Base-by-base conservation (phyloP, 805 yeast species). In the Saccharomyces kudriavzevii region DNA sequence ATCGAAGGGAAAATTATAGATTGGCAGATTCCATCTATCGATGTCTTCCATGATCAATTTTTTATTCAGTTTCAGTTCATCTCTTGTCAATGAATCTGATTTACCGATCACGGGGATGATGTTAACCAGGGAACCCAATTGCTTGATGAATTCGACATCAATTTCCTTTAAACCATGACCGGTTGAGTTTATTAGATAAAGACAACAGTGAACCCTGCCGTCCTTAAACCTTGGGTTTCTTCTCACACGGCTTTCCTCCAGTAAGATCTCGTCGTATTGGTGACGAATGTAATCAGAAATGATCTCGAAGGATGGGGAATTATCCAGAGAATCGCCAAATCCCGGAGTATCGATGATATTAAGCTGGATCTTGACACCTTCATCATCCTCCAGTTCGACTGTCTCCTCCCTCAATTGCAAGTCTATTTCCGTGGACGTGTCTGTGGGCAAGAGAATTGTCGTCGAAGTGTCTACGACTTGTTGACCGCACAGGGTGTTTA, bases 401-500 rank as follows among this genome's bases (percentile, higher is more conserved):
- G 79, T 81, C 53, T 87, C 91, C 61, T 85, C 89, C 62, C 95
- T 77, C 57, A 87, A 70, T 50, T 83, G 83, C 63, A 87, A 73
- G 25, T 78, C 82, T 52, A 80, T 70, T 49, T 76, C 80, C 1
- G 75, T 70, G 6, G 74, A 66, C 3, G 65, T 66, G 58, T 84
- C 89, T 40, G 84, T 83, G 27, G 78, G 77, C 27, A 75, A 63
- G 56, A 77, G 68, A 13, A 79, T 74, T 1, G 89, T 83, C 29
- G 84, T 78, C 1, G 87, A 80, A 0, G 83, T 77, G 45, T 86
- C 89, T 11, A 87, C 92, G 40, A 90, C 90, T 60, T 86, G 83
- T 59, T 90, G 94, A 55, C 87, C 96, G 73, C 97, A 90, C 52
- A 90, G 76, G 40, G 96, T 86, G 73, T 91, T 90, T 68, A 91